Evolutionary conservation across 129 eudicot species (phyloP).

Genomic region (Escallonia rubra): DNA sequence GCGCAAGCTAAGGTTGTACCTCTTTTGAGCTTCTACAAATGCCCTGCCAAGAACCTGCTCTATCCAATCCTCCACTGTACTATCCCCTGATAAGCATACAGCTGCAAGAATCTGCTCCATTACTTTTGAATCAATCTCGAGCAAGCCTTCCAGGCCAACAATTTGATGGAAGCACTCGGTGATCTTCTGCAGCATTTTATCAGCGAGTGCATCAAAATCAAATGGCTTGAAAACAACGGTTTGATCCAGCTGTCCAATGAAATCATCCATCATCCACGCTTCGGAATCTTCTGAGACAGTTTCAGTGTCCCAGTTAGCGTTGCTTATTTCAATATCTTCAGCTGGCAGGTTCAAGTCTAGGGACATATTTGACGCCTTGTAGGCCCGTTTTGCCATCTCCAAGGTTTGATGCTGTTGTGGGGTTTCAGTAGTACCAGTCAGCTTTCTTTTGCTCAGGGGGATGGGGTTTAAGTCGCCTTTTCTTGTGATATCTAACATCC

Average conservation of each 20-base stretch:
- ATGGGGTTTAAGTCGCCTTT: slow-evolving; percentile 11
- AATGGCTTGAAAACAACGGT: slow-evolving; percentile 50
- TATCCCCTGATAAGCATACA: slow-evolving; percentile 26
- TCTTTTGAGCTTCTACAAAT: slow-evolving; percentile 53
- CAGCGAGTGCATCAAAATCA: slow-evolving; percentile 53
- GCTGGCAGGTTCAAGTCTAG: slow-evolving; percentile 79
- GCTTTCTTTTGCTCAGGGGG: slow-evolving; percentile 65
- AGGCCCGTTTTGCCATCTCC: slow-evolving; percentile 35
- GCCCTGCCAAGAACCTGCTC: slow-evolving; percentile 46
- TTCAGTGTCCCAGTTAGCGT: slow-evolving; percentile 13
- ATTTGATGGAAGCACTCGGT: slow-evolving; percentile 28
- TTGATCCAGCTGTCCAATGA: slow-evolving; percentile 35
- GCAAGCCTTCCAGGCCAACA: slow-evolving; percentile 38
- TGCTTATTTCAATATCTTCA: slow-evolving; percentile 37
- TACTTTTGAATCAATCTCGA: slow-evolving; percentile 59
- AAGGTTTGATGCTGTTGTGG: slow-evolving; percentile 4
- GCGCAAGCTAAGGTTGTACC: slow-evolving; percentile 32
- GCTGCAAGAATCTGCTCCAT: slow-evolving; percentile 77
- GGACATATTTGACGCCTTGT: slow-evolving; percentile 29
- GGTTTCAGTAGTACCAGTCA: slow-evolving; percentile 15
- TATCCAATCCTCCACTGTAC: slow-evolving; percentile 55
- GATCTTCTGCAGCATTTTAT: slow-evolving; percentile 35
- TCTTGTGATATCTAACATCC: slow-evolving; percentile 13
- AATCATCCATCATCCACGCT: slow-evolving; percentile 69
- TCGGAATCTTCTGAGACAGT: slow-evolving; percentile 23